Conservation (phyloP, 148 eudicot species). For the Silene uniflora region DNA sequence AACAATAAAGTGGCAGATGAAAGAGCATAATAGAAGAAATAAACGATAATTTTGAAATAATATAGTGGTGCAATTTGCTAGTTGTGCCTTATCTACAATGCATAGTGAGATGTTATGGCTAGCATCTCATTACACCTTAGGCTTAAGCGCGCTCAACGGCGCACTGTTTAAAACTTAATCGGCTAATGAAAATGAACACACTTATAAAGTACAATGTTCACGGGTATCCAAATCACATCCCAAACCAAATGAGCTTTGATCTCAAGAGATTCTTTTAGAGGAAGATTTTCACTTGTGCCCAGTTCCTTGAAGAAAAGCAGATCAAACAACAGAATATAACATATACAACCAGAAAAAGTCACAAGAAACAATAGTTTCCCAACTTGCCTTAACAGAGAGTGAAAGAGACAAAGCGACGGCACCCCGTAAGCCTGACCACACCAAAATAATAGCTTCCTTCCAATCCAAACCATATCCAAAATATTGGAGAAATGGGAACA, state of each 20-base stretch:
- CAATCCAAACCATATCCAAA: slow-evolving; percentile 96
- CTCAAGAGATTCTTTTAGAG: not conserved
- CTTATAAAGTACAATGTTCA: not conserved
- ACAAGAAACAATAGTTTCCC: not conserved
- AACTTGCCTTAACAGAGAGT: slow-evolving; percentile 83
- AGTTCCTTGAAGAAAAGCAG: not conserved
- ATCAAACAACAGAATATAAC: not conserved
- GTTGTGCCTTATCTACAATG: no score
- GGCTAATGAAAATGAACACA: not conserved
- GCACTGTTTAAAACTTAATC: no score
- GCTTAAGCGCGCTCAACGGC: no score
- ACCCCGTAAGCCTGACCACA: slow-evolving; percentile 93
- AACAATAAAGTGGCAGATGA: no score
- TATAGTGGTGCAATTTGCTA: no score
- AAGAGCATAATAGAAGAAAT: no score
- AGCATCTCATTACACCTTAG: no score
- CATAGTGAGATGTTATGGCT: no score
- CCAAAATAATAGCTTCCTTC: slow-evolving; percentile 84
- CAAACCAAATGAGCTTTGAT: not conserved
- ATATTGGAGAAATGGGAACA: slow-evolving; percentile 63
- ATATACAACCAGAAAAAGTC: not conserved
- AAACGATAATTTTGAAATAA: no score
- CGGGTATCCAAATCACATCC: not conserved
- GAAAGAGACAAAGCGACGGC: slow-evolving; percentile 92
- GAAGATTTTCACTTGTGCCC: not conserved